These are phyloP conservation scores for Aspergillus steynii DNA, from an alignment of 495 filamentous ascomycete genomes.

Conservation along the genomic window DNA sequence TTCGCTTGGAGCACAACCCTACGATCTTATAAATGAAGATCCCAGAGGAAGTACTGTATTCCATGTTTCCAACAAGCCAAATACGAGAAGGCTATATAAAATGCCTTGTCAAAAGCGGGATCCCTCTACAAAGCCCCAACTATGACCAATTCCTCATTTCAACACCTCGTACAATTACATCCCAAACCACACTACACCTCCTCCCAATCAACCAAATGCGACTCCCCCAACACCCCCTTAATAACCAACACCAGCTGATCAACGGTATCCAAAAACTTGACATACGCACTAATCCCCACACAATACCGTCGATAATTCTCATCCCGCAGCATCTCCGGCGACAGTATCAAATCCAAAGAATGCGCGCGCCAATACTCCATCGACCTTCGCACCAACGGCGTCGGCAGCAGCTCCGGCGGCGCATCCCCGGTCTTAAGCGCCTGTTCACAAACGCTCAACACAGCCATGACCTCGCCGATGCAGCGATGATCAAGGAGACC, in stretches of 20 bases:
- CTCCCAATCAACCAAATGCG: conserved; percentile 32
- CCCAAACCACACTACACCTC: too few species aligned
- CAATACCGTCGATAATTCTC: conserved; percentile 43
- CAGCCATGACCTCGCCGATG: conserved; percentile 46
- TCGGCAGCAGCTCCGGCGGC: conserved; percentile 43
- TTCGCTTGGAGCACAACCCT: too few species aligned
- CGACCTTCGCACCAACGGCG: conserved; percentile 37
- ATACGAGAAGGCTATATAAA: too few species aligned
- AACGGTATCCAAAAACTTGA: conserved; percentile 36
- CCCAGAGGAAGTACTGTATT: too few species aligned
- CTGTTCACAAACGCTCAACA: conserved; percentile 40
- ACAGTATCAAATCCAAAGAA: conserved; percentile 21
- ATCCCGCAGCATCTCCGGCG: conserved; percentile 33
- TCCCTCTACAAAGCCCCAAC: too few species aligned
- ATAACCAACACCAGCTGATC: conserved; percentile 46
- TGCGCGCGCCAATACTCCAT: conserved; percentile 31
- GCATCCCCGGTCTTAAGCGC: conserved; percentile 43
- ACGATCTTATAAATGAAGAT: too few species aligned
- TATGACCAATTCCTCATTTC: too few species aligned
- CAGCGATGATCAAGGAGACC: conserved; percentile 40
- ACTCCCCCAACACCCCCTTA: conserved; percentile 43
- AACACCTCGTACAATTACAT: too few species aligned
- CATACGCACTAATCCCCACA: conserved; percentile 39
- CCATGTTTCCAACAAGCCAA: too few species aligned
- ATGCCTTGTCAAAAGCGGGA: too few species aligned